Evolutionary conservation across 768 basidiomycete genomes (phyloP).

Genomic region (Rhodotorula sphaerocarpa): DNA sequence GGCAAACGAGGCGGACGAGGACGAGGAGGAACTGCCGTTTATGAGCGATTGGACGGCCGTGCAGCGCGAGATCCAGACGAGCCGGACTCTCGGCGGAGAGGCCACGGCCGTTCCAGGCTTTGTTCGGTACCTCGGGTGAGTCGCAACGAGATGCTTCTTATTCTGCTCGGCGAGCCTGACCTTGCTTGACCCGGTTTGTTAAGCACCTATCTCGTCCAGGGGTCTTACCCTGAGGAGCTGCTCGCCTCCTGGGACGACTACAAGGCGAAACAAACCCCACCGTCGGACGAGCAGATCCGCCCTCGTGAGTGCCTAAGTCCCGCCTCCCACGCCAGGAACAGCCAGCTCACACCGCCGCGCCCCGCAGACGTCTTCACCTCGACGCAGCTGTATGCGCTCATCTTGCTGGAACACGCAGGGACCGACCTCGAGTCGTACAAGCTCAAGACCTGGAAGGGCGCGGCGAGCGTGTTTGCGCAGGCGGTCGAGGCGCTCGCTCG

Average conservation of each 20-base stretch:
- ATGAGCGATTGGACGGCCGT: slow-evolving; percentile 55
- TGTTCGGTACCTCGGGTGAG: slow-evolving; percentile 57
- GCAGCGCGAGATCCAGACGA: slow-evolving; percentile 38
- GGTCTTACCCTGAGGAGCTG: slow-evolving; percentile 69
- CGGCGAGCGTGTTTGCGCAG: slow-evolving; percentile 84
- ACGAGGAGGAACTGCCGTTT: slow-evolving; percentile 54
- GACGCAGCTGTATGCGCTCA: slow-evolving; percentile 76
- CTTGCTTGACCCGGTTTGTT: neutral
- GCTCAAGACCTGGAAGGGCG: slow-evolving; percentile 72
- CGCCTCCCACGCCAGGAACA: neutral
- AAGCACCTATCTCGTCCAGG: slow-evolving; percentile 77
- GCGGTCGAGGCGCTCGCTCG: slow-evolving; percentile 64
- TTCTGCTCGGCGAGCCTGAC: neutral
- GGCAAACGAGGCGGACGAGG: slow-evolving; percentile 32
- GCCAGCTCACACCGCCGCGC: neutral
- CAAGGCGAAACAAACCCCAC: slow-evolving; percentile 62
- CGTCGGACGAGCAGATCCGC: slow-evolving; percentile 56
- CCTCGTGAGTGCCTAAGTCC: slow-evolving; percentile 55
- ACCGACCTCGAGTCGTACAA: slow-evolving; percentile 78
- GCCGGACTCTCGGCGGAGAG: slow-evolving; percentile 56
- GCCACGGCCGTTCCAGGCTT: slow-evolving; percentile 56
- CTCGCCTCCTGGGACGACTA: slow-evolving; percentile 83
- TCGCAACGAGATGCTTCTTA: neutral
- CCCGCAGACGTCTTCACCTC: slow-evolving; percentile 61
- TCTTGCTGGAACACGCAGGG: slow-evolving; percentile 83